phyloP scores from a whole-genome alignment of 1,139 yeast genomes.

The Blastobotrys raffinosifermentans region DNA sequence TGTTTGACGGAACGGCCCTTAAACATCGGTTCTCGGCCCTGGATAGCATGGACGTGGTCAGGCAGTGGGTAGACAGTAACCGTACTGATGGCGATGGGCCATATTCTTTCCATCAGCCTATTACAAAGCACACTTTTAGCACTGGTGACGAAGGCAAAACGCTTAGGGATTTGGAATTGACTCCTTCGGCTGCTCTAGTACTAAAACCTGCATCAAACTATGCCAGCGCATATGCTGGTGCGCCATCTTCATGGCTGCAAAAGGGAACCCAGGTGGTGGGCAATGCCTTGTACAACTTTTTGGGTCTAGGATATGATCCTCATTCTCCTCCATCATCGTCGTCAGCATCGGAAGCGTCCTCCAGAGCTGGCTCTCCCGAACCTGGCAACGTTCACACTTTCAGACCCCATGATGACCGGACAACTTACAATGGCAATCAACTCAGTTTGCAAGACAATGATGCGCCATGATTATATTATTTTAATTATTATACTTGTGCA shows the following conservation, averaged over 20 bases:
- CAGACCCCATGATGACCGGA: conserved; percentile 30
- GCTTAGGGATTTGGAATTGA: conserved; percentile 44
- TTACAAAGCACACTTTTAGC: conserved; percentile 42
- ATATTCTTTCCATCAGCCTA: conserved; percentile 42
- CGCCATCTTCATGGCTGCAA: conserved; percentile 18
- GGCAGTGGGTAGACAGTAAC: conserved; percentile 56
- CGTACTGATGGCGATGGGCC: conserved; percentile 46
- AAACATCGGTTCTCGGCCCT: conserved; percentile 39
- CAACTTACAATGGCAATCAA: conserved; percentile 45
- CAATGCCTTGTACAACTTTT: conserved; percentile 26
- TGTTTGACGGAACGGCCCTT: conserved; percentile 51
- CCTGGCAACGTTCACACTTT: neutral
- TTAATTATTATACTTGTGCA: too few relatives aligned
- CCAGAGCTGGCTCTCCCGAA: conserved; percentile 1
- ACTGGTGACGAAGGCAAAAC: conserved; percentile 49
- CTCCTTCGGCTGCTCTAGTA: conserved; percentile 63
- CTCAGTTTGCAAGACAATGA: conserved; percentile 39
- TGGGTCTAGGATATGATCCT: conserved; percentile 27
- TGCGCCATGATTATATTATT: too few relatives aligned
- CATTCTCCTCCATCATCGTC: conserved; percentile 7
- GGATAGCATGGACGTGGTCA: conserved; percentile 48
- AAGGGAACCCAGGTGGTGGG: conserved; percentile 19
- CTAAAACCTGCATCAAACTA: conserved; percentile 45
- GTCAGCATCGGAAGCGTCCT: neutral
- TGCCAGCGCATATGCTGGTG: conserved; percentile 26